Evolutionary conservation across 202 grass and related monocot species (phyloP).

Genomic region (Carex sylvatica): DNA sequence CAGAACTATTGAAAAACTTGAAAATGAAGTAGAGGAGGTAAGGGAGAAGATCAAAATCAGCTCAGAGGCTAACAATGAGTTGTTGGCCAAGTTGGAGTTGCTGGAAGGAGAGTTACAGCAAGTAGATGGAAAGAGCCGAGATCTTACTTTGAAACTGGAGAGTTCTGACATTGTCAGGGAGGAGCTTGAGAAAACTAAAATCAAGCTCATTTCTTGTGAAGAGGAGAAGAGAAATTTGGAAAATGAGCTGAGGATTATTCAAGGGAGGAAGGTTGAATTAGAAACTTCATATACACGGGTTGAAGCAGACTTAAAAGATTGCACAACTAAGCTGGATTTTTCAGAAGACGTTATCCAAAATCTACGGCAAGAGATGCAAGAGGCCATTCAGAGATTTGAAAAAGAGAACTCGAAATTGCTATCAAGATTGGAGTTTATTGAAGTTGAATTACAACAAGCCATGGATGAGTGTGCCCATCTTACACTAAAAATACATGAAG

Average conservation of each 20-base stretch:
- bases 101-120: slow-evolving; percentile 76
- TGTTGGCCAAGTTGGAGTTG: slow-evolving; percentile 59
- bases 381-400: slow-evolving; percentile 16
- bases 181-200: slow-evolving; percentile 69
- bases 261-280: slow-evolving; percentile 35
- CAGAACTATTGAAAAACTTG: slow-evolving; percentile 54
- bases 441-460: slow-evolving; percentile 23
- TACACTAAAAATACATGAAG: slow-evolving; percentile 1
- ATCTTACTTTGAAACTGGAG: slow-evolving; percentile 57
- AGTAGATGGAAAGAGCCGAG: slow-evolving; percentile 49
- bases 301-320: slow-evolving; percentile 17
- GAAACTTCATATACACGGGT: slow-evolving; percentile 15
- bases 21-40: slow-evolving; percentile 64
- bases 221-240: slow-evolving; percentile 42
- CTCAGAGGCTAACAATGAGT: slow-evolving; percentile 55
- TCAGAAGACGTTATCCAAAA: slow-evolving; percentile 17
- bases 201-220: slow-evolving; percentile 48
- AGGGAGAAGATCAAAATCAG: slow-evolving; percentile 55
- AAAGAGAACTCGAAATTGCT: slow-evolving; percentile 24
- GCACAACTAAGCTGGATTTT: slow-evolving; percentile 14
- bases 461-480: slow-evolving; percentile 5
- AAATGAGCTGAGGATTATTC: slow-evolving; percentile 62
- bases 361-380: neutral
- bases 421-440: slow-evolving; percentile 24
- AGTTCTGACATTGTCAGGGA: slow-evolving; percentile 49